Evolutionary conservation across 2,329 filamentous ascomycete genomes (phyloP).

Genomic region (Fusarium veterinarium): DNA sequence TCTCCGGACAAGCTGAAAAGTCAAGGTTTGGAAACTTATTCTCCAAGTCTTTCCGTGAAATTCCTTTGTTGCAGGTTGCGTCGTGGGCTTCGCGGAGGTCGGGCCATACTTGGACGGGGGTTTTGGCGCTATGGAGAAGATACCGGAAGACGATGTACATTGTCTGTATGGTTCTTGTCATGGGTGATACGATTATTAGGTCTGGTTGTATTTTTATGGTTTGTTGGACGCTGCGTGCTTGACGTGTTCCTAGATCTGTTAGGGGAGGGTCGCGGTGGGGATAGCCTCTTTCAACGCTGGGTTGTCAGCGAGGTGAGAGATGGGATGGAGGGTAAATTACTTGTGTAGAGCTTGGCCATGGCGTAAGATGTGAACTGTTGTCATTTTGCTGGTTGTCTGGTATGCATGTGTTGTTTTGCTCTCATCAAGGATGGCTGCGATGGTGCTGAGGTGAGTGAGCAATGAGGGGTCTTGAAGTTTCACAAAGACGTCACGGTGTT

Average conservation of each 20-base stretch:
- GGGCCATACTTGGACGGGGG: slow-evolving; percentile 37
- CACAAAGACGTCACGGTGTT: neutral
- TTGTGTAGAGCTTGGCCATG: slow-evolving; percentile 31
- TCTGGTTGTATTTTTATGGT: slow-evolving; percentile 3
- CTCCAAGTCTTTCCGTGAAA: slow-evolving; percentile 18
- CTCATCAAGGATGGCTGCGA: neutral
- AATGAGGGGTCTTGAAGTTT: neutral
- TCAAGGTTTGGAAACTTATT: slow-evolving; percentile 36
- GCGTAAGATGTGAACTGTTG: slow-evolving; percentile 24
- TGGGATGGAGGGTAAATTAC: neutral
- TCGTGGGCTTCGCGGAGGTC: slow-evolving; percentile 42
- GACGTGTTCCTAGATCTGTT: slow-evolving; percentile 20
- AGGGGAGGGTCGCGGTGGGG: slow-evolving; percentile 32
- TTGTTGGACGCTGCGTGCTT: slow-evolving; percentile 11
- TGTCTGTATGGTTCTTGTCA: slow-evolving; percentile 38
- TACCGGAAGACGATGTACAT: slow-evolving; percentile 29
- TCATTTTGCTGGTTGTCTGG: neutral
- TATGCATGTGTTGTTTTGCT: neutral
- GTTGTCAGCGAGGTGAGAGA: neutral
- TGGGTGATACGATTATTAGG: slow-evolving; percentile 26
- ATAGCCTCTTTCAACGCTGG: slow-evolving; percentile 33
- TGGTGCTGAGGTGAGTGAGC: neutral
- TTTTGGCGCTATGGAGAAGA: slow-evolving; percentile 6
- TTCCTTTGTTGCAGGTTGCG: slow-evolving; percentile 40
- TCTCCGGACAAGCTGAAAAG: slow-evolving; percentile 28